These are phyloP conservation scores for Isabelozyma rhagii DNA, from an alignment of 805 yeast species.

Conservation along the genomic window DNA sequence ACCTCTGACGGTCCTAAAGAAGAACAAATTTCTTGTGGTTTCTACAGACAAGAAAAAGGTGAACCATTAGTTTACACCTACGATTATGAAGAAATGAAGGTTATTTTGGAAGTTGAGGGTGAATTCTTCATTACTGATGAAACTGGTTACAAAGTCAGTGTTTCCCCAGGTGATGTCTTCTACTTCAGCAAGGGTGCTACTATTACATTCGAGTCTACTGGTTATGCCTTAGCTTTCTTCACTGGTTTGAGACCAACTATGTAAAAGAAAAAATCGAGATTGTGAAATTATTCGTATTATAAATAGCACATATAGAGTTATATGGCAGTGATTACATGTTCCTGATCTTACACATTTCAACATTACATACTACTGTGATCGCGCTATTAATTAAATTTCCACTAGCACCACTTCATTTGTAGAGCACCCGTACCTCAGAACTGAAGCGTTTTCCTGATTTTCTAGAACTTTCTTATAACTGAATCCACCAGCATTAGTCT, in stretches of 20 bases:
- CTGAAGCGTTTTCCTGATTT: too few relatives aligned
- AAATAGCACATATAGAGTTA: too few relatives aligned
- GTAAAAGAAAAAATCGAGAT: neutral
- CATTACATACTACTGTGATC: too few relatives aligned
- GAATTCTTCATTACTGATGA: constrained; percentile 61
- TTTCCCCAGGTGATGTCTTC: constrained; percentile 63
- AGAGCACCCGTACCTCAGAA: too few relatives aligned
- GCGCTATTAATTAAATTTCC: too few relatives aligned
- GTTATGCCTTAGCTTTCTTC: constrained; percentile 64
- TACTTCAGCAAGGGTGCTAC: constrained; percentile 68
- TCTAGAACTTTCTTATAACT: neutral
- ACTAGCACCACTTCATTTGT: too few relatives aligned
- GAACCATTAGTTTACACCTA: constrained; percentile 66
- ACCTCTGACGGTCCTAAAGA: constrained; percentile 60
- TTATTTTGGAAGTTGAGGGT: constrained; percentile 66
- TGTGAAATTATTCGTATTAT: too few relatives aligned
- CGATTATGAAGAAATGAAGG: constrained; percentile 64
- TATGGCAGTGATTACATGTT: too few relatives aligned
- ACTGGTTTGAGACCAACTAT: constrained; percentile 52
- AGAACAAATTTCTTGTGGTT: constrained; percentile 62
- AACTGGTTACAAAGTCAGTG: constrained; percentile 56
- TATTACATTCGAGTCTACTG: constrained; percentile 57
- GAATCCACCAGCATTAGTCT: neutral
- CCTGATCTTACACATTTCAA: too few relatives aligned
- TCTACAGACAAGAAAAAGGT: constrained; percentile 67